Evolutionary conservation across 1,139 yeast genomes (phyloP), one percentile per base, ranked within the genome.

Genomic region (Blastobotrys raffinosifermentans): DNA sequence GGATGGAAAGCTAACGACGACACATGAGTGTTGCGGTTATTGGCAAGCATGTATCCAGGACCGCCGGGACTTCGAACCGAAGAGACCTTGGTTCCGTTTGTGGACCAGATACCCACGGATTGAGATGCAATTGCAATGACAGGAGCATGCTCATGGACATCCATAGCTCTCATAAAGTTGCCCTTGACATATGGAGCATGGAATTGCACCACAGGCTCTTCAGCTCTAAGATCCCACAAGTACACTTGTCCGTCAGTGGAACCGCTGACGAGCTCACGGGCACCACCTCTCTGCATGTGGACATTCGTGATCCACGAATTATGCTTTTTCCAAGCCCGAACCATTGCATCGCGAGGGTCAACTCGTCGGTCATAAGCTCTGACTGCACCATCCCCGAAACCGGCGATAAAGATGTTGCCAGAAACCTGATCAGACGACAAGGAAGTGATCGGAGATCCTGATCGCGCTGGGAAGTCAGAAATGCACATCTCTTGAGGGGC

Each of bases 231-330:
- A 61, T 91, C 98, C 98, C 98, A 93, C 19, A 91, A 58, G 46
- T 80, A 82, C 2, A 91, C 82, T 35, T 71, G 69, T 1, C 98
- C 97, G 55, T 85, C 93, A 0, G 83, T 67, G 3, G 91, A 74
- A 0, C 67, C 97, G 51, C 91, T 79, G 2, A 82, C 83, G 34
- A 93, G 69, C 58, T 93, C 99, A 40, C 99, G 70, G 48, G 77
- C 78, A 0, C 98, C 98, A 23, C 98, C 98, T 54, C 98, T 71
- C 66, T 91, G 99, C 94, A 91, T 83, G 50, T 86, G 94, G 2
- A 89, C 78, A 49, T 84, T 86, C 38, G 81, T 69, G 34, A 93
- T 77, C 50, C 89, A 75, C 2, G 84, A 73, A 29, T 67, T 58
- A 32, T 75, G 75, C 22, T 63, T 59, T 50, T 74, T 72, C 96